Base-by-base conservation (phyloP, 192 early-diverging fungal species). In the Powellomyces hirtus region DNA sequence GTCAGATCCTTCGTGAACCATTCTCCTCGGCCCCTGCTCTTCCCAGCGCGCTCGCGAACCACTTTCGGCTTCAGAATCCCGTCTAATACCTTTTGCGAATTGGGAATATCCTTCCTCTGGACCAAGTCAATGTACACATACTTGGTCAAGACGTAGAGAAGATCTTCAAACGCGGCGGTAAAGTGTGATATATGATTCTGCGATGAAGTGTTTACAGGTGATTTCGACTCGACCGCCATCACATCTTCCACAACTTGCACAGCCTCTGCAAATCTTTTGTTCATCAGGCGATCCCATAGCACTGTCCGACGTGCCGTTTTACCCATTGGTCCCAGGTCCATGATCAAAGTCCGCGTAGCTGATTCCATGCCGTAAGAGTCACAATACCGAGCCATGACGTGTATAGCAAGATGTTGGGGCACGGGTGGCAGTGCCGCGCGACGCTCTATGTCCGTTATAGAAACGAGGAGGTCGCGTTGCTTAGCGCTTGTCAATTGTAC, bases 141-240 rank as follows among this genome's bases (percentile, higher is more conserved):
- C 37, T 83, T 83, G 46, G 58, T 49, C 13, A 83, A 33, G 7
- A 83, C 79, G 53, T 80, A 83, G 18, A 76, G 35, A 0, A 83
- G 61, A 52, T 83, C 81, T 8, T 78, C 81, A 30, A 78, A 75
- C 13, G 80, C 79, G 60, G 70, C 30, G 8, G 36, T 33, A 37
- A 56, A 34, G 18, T 34, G 53, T 34, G 53, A 14, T 31, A 27
- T 16, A 42, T 33, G 20, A 34, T 1, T 50, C 31, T 38, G 14
- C 36, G 49, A 55, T 68, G 34, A 16, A 0, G 8, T 16, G 4
- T 31, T 30, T 36, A 62, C 18, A 16, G 4, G 3, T 20, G 42
- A 38, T 52, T 20, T 24, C 52, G 55, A 34, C 36, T 55, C 66
- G 50, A 24, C 56, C 1, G 4, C 30, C 22, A 58, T 36, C 42